These are phyloP conservation scores for Penicillium corylophilum DNA, from an alignment of 2,329 filamentous ascomycete genomes.

Conservation along the genomic window DNA sequence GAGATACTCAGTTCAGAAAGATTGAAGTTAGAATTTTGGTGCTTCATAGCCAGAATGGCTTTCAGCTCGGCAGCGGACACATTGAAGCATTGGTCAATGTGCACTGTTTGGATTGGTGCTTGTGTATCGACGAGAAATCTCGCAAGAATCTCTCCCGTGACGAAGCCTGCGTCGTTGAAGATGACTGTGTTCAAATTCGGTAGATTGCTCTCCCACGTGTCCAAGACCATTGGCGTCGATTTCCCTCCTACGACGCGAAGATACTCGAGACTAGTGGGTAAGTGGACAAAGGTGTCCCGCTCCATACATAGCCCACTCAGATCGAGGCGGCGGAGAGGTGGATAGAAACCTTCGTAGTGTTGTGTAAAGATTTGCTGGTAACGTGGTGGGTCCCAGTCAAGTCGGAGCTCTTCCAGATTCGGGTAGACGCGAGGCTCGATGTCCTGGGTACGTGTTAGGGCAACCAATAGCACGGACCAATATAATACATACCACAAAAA, in stretches of 20 bases:
- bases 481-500: conserved; percentile 1
- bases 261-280: conserved; percentile 31
- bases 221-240: conserved; percentile 5
- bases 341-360: conserved; percentile 6
- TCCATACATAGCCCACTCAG: conserved; percentile 27
- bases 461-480: neutral
- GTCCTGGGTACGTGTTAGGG: neutral
- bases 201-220: conserved; percentile 3
- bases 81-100: conserved; percentile 29
- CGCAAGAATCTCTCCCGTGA: conserved; percentile 12
- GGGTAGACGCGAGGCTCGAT: conserved; percentile 19
- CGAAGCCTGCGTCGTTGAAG: conserved; percentile 29
- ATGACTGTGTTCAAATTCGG: conserved; percentile 30
- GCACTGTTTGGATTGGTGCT: conserved; percentile 25
- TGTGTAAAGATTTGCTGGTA: conserved; percentile 17
- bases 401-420: conserved; percentile 35
- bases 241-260: conserved; percentile 28
- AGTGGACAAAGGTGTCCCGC: conserved; percentile 11
- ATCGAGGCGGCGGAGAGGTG: conserved; percentile 28
- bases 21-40: neutral
- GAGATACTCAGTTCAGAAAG: conserved; percentile 33
- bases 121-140: conserved; percentile 20
- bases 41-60: neutral
- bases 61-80: neutral
- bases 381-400: conserved; percentile 28